Evolutionary conservation across 768 basidiomycete genomes (phyloP).

Genomic region (Russula sp.): DNA sequence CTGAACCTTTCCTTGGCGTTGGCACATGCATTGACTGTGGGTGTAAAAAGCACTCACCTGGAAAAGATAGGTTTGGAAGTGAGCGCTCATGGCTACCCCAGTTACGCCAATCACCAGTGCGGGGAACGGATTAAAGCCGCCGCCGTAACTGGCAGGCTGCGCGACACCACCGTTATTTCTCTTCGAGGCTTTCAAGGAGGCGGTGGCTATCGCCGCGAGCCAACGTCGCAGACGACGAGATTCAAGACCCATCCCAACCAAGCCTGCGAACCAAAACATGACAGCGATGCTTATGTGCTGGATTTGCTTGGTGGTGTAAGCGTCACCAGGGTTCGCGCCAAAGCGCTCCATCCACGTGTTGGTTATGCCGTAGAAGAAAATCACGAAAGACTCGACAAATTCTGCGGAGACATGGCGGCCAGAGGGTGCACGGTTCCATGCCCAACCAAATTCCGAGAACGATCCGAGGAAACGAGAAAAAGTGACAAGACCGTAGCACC

Average conservation of each 20-base stretch:
- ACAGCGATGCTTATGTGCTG: constrained; percentile 95
- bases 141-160: constrained; percentile 71
- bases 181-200: constrained; percentile 32
- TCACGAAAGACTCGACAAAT: constrained; percentile 73
- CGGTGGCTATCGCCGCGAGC: constrained; percentile 58
- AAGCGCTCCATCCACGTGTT: constrained; percentile 99
- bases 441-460: constrained; percentile 86
- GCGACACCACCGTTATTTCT: constrained; percentile 44
- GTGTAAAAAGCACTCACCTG: constrained; percentile 46
- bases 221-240: constrained; percentile 68
- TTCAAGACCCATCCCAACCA: constrained; percentile 87
- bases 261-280: constrained; percentile 95
- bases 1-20: constrained; percentile 54
- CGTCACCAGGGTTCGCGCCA: constrained; percentile 74
- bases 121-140: constrained; percentile 88
- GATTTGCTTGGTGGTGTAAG: constrained; percentile 86
- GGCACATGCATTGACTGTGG: neutral
- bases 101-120: constrained; percentile 93
- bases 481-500: constrained; percentile 82
- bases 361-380: constrained; percentile 84
- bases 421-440: constrained; percentile 77
- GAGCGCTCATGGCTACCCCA: constrained; percentile 90
- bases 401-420: constrained; percentile 54
- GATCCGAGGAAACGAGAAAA: constrained; percentile 96
- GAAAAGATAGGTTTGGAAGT: constrained; percentile 88